phyloP scores from a whole-genome alignment of 345 rosid species.

The Litchi chinensis region DNA sequence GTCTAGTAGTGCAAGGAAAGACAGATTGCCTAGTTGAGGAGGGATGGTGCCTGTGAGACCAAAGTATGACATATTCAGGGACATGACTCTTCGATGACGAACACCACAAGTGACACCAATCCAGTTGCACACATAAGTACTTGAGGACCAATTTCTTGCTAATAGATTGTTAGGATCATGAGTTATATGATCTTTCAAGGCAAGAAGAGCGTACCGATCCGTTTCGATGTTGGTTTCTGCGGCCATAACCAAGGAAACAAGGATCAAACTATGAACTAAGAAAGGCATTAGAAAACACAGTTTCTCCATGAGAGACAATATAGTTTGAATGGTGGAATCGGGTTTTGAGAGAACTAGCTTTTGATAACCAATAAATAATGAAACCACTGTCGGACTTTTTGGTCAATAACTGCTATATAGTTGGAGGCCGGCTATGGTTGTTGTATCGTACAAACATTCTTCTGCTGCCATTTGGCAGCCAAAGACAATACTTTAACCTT shows the following conservation, averaged over 20 bases:
- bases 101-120: not conserved
- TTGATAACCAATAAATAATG: no score
- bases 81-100: slow-evolving; percentile 6
- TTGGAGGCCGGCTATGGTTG: no score
- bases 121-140: not conserved
- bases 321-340: not conserved
- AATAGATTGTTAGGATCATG: not conserved
- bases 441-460: no score
- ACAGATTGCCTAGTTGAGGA: slow-evolving; percentile 23
- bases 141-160: not conserved
- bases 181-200: not conserved
- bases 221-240: not conserved
- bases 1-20: slow-evolving; percentile 16
- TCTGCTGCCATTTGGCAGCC: no score
- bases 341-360: no score
- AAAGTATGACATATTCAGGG: not conserved
- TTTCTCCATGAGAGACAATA: not conserved
- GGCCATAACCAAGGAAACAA: not conserved
- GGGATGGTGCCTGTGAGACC: slow-evolving; percentile 24
- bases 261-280: not conserved
- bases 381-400: no score
- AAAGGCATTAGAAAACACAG: not conserved
- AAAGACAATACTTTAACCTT: no score
- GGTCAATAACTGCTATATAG: no score
- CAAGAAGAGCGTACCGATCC: not conserved